Base-by-base conservation (phyloP, 2,329 filamentous ascomycete species). In the Hymenoscyphus scutula region DNA sequence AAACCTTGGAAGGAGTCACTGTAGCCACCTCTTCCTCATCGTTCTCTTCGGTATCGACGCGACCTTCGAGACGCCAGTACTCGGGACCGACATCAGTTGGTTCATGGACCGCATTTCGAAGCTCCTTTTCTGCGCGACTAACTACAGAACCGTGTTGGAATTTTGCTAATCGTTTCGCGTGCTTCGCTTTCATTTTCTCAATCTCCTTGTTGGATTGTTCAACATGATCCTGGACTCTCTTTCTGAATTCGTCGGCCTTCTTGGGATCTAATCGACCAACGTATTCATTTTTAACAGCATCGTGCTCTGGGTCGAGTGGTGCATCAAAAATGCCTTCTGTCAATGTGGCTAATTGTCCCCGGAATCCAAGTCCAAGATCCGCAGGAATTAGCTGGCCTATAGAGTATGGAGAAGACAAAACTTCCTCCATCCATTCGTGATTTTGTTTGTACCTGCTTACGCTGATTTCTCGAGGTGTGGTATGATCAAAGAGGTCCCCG, bases 401-500 rank as follows among this genome's bases (percentile, higher is more conserved):
- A 27, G 89, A 83, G 73, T 97, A 97, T 0, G 93, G 92, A 1
- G 94, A 98, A 0, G 90, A 91, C 60, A 98, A 84, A 30, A 99
- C 88, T 77, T 99, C 94, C 73, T 98, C 95, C 91, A 99, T 97
- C 95, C 94, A 98, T 75, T 97, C 92, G 72, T 99, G 94, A 71
- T 99, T 96, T 73, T 97, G 92, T 74, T 89, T 89, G 75, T 97
- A 99, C 61, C 95, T 86, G 67, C 87, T 86, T 64, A 91, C 81
- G 69, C 92, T 96, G 65, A 99, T 89, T 67, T 99, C 95, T 53
- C 93, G 85, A 2, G 93, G 93, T 0, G 92, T 94, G 65, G 97
- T 80, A 66, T 92, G 86, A 73, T 99, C 95, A 71, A 99, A 91
- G 74, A 93, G 83, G 75, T 99, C 95, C 30, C 92, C 92, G 23